Evolutionary conservation across 2,329 filamentous ascomycete species (phyloP), one percentile per base, ranked within the genome.

Genomic region (Talaromyces islandicus): DNA sequence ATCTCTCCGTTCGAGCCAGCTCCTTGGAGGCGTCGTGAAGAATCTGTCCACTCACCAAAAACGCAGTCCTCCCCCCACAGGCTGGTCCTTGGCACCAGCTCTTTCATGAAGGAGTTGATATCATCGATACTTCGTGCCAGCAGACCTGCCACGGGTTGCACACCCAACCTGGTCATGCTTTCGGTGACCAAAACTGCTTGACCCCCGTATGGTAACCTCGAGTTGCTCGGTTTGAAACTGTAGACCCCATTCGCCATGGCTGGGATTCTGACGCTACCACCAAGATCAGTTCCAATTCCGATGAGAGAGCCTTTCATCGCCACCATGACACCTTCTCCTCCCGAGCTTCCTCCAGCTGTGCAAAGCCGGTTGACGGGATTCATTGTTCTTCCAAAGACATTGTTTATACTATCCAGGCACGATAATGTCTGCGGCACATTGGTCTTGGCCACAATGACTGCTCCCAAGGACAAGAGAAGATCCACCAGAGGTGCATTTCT

Each of bases 381-480:
- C 29, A 58, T 30, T 19, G 60, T 62, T 11, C 57, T 46, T 7
- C 60, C 60, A 43, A 53, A 59, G 25, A 77, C 64, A 64, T 76
- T 75, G 61, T 76, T 76, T n/a, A 30, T 9, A 56, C 86, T 85
- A 89, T 88, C 81, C 11, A 35, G 30, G 14, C 9, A 12, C 14
- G 30, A 35, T 14, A 88, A 86, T 12, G 84, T 83, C 1, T 84
- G 86, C 0, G 82, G 81, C 4, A 83, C 76, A 64, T 82, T 83
- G 0, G 82, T 84, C 73, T 84, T 83, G 63, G 81, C 80, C 66
- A 82, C 83, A 61, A 81, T 75, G 25, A 85, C 75, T 14, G 81
- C 82, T 11, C 82, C 82, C n/a, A 62, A 48, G 17, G 54, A 29
- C 32, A 55, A 29, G 7, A 62, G 56, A 19, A 62, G 51, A 14